Percentiles rank a stretch among this genome's conserved stretches.
Evolutionary conservation across 805 yeast species (phyloP).

Genomic region (Peterozyma xylosa): DNA sequence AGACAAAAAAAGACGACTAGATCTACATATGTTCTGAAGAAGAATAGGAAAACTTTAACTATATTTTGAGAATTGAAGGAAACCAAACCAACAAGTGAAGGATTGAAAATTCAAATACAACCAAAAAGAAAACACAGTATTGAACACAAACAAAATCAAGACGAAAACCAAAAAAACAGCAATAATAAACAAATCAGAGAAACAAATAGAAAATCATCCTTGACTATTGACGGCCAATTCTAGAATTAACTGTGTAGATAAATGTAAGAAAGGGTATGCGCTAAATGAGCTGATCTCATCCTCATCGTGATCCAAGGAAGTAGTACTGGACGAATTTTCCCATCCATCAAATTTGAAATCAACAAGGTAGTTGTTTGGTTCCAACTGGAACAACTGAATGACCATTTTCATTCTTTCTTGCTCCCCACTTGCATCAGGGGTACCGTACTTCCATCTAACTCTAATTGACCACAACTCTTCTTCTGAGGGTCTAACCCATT

Average conservation of each 20-base stretch:
- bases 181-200: neutral
- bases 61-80: no score
- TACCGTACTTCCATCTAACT: conserved; percentile 84
- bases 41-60: no score
- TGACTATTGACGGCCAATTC: conserved; percentile 94
- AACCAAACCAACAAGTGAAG: no score
- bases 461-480: conserved; percentile 95
- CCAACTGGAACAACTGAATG: conserved; percentile 90
- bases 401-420: conserved; percentile 89
- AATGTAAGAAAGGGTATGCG: conserved; percentile 90
- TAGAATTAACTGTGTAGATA: conserved; percentile 90
- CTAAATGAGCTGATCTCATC: conserved; percentile 87
- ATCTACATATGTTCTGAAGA: no score
- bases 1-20: no score
- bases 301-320: conserved; percentile 31
- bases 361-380: conserved; percentile 90
- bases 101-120: no score
- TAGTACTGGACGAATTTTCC: conserved; percentile 47
- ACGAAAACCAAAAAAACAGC: neutral
- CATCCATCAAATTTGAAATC: conserved; percentile 98
- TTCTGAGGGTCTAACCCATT: conserved; percentile 93
- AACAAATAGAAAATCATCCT: conserved; percentile 17
- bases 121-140: no score
- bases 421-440: conserved; percentile 16
- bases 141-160: no score